A percentile compares a stretch with the other conserved stretches of the same genome.
phyloP scores from a whole-genome alignment of 306 rosid genomes.

The Luffa aegyptiaca region DNA sequence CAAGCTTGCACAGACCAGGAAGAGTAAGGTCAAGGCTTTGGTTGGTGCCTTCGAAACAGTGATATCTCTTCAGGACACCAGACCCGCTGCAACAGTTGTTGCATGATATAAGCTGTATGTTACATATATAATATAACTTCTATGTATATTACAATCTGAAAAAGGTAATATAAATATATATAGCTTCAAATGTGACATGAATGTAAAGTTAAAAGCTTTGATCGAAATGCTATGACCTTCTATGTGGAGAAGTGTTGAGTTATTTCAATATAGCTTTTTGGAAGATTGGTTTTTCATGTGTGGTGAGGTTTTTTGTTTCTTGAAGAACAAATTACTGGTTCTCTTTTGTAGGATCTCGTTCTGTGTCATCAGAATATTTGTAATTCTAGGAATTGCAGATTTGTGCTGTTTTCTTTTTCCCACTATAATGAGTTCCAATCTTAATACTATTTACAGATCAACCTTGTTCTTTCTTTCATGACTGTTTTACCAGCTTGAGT shows the following conservation, averaged over 20 bases:
- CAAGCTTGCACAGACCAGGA: conserved; percentile 56
- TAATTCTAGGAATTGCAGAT: neutral
- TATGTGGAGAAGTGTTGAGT: neutral
- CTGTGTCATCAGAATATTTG: neutral
- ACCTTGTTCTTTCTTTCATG: neutral
- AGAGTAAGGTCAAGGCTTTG: conserved; percentile 87
- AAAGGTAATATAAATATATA: too few species aligned
- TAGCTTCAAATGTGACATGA: conserved; percentile 4
- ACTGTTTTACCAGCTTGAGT: neutral
- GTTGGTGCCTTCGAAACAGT: conserved; percentile 90
- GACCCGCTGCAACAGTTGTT: conserved; percentile 16
- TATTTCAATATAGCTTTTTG: neutral
- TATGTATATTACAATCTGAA: neutral
- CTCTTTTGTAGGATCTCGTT: neutral
- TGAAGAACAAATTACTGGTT: neutral
- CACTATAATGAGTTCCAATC: neutral
- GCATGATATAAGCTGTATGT: neutral
- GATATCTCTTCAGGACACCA: conserved; percentile 63
- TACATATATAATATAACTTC: neutral
- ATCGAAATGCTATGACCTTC: neutral
- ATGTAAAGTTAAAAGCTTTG: neutral
- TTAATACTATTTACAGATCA: neutral
- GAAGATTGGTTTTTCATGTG: neutral
- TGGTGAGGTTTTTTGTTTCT: neutral
- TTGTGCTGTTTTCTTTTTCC: neutral